Evolutionary conservation across 2,329 filamentous ascomycete species (phyloP).

Genomic region (Mycosphaerelloides madeirae): DNA sequence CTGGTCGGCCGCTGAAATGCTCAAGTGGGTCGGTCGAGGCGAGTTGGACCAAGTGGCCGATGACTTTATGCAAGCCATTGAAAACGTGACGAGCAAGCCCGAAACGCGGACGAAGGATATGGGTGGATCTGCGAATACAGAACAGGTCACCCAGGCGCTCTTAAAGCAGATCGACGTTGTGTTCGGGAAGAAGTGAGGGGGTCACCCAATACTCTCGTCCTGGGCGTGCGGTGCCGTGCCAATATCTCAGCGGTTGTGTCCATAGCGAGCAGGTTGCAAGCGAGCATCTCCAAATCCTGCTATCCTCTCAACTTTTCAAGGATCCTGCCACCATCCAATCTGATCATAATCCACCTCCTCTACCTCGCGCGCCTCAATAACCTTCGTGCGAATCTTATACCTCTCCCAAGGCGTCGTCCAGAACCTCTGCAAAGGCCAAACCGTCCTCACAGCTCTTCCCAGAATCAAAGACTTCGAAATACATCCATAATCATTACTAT

Average conservation of each 20-base stretch:
- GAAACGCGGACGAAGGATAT: slow-evolving; percentile 57
- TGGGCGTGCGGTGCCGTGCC: no score
- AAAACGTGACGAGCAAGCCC: slow-evolving; percentile 52
- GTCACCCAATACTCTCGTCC: background rate
- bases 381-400: slow-evolving; percentile 40
- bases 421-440: slow-evolving; percentile 63
- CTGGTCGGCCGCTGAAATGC: slow-evolving; percentile 67
- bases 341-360: slow-evolving; percentile 2
- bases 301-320: slow-evolving; percentile 6
- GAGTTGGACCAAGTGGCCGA: slow-evolving; percentile 51
- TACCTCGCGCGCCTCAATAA: slow-evolving; percentile 30
- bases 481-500: slow-evolving; percentile 89
- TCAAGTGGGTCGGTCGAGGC: slow-evolving; percentile 55
- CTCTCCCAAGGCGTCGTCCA: slow-evolving; percentile 52
- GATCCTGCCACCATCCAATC: slow-evolving; percentile 8
- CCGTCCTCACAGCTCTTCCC: slow-evolving; percentile 66
- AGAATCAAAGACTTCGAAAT: slow-evolving; percentile 62
- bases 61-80: slow-evolving; percentile 55
- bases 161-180: slow-evolving; percentile 49
- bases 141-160: slow-evolving; percentile 56
- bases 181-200: slow-evolving; percentile 22
- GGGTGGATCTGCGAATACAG: slow-evolving; percentile 53
- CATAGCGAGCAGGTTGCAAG: no score
- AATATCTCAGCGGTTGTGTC: no score
- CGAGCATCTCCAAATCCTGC: no score